Base-by-base conservation (phyloP, 306 rosid genomes). In the Gynostemma pentaphyllum region DNA sequence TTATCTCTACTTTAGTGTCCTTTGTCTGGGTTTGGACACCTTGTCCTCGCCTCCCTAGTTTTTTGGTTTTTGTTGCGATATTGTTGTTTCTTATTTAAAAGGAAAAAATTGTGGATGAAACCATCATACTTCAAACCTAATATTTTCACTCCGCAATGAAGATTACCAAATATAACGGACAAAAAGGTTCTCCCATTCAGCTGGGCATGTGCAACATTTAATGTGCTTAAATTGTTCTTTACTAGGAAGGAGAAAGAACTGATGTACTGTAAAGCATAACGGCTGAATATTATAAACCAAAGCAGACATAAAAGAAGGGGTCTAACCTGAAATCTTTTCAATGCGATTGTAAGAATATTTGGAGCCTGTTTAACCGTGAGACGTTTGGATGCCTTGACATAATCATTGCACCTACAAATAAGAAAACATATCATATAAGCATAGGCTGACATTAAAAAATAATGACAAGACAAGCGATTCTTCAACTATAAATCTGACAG, bases 261-360 rank as follows among this genome's bases (percentile, higher is more conserved):
- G n/a, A n/a, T n/a, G n/a, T n/a, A n/a, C n/a, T n/a, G n/a, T n/a
- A 11, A 48, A n/a, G 54, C 11, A 48, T 48, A 48, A 9, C 11
- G 15, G 29, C 39, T 9, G 9, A 39, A 39, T 39, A 14, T 3
- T 2, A 34, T 34, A 7, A 1, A 37, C 65, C 47, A 21, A 61
- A 61, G 7, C 23, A 61, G 14, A 40, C 49, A 61, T 23, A 36
- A 61, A 23, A 61, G 66, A 61, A 61, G 36, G 51, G 10, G 32
- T 72, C 76, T 36, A 70, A 94, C 99, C 99, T 94, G 97, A 80
- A 94, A 94, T 88, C 99, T 88, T 75, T 94, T 94, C 45, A 94
- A 80, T 73, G 99, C 97, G 70, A 94, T 76, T 68, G 95, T 94
- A 50, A 94, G 85, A 68, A 94, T 83, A 70, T 94, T 94, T 59